Percentiles rank a stretch among this genome's conserved stretches.
Evolutionary conservation across 176 grass and related monocot species (phyloP).

Genomic region (Poa pratensis): DNA sequence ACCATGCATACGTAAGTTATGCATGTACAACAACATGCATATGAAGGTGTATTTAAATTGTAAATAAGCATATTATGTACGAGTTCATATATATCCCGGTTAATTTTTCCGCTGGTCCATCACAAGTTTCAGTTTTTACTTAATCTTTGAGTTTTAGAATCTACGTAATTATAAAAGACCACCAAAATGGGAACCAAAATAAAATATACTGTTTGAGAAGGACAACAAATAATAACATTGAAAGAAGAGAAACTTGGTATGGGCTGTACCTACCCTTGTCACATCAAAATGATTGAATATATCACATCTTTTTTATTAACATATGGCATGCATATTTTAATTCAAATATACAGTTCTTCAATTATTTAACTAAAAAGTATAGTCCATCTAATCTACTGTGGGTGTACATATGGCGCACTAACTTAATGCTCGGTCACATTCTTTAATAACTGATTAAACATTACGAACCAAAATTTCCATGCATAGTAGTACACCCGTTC

Average conservation of each 20-base stretch:
- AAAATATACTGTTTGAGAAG: background rate
- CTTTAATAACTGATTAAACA: background rate
- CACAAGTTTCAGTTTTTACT: too few species aligned
- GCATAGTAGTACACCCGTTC: slow-evolving; percentile 17
- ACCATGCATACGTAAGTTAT: too few species aligned
- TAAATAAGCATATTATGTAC: too few species aligned
- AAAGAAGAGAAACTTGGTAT: background rate
- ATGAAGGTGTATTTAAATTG: too few species aligned
- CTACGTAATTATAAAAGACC: too few species aligned
- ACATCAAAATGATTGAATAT: background rate
- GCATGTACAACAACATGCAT: too few species aligned
- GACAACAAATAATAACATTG: background rate
- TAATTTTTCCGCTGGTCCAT: too few species aligned
- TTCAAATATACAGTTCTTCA: background rate
- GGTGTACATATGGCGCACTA: background rate
- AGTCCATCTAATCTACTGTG: background rate
- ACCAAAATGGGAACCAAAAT: background rate
- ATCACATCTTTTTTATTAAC: background rate
- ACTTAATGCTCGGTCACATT: background rate
- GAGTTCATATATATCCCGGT: too few species aligned
- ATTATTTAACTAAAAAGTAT: background rate
- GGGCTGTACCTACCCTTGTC: slow-evolving; percentile 13
- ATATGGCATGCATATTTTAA: background rate
- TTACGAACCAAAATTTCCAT: slow-evolving; percentile 33
- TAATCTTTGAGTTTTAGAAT: too few species aligned